Evolutionary conservation across 805 yeast genomes (phyloP), one percentile per base, ranked within the genome.

Genomic region (Ogataea populi-albae): DNA sequence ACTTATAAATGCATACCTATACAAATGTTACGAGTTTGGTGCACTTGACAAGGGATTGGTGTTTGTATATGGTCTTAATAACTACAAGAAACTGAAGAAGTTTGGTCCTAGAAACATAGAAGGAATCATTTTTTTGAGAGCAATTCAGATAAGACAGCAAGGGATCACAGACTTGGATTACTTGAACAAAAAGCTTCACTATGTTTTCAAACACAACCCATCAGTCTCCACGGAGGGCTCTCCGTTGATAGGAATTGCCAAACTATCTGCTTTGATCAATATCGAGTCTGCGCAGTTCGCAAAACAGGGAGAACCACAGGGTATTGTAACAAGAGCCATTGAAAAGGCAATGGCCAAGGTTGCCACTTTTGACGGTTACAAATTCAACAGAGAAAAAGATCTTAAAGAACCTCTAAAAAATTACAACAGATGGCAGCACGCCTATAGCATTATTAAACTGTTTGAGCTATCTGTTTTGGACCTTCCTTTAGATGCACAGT

Each of bases 21-120:
- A 43, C 38, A 56, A 57, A 31, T 40, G 53, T 26, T 46, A 40
- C 19, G 47, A 57, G 40, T 42, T 59, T 17, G 52, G 51, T 12
- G 8, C 26, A 5, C 43, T 52, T 23, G 17, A 37, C 5, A 34
- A 41, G 10, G 47, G 45, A 14, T 36, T 58, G 14, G 31, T 35
- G 6, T 43, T 46, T 30, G 37, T 57, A 3, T 47, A 55, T 23
- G 36, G 42, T 20, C 39, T 55, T 4, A 23, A 38, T 7, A 38
- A 42, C 17, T 54, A 47, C 25, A 30, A 35, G 10, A 30, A 24
- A n/a, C 22, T 30, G 19, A 32, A 38, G 18, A 37, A 23, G 9
- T 50, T 41, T 32, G 42, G 42, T 4, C 37, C 42, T 2, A 45
- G 46, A 35, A 47, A 52, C 31, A 37, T 48, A 3, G 59, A 58